Base-by-base conservation (phyloP, 1,284 basidiomycete species). In the Boletus mariae region DNA sequence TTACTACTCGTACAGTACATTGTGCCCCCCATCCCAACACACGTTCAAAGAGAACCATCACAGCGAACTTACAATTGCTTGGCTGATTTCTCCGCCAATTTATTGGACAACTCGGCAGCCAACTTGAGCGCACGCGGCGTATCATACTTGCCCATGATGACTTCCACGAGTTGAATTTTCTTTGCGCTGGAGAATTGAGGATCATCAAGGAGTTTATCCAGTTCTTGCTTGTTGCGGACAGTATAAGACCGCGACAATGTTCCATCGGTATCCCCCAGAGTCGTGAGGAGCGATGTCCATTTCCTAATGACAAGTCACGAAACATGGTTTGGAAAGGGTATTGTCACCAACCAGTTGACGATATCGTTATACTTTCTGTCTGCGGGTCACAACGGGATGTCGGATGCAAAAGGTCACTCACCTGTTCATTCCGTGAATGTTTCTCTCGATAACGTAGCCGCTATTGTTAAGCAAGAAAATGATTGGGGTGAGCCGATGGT, bases 381-480 rank as follows among this genome's bases (percentile, higher is more conserved):
- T 1, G n/a, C 57, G 5, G 45, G 38, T 67, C 69, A 77, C 49
- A 59, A 53, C 26, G 63, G 61, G 40, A 73, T 71, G 47, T 17
- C 40, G 34, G 6, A 12, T 12, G 3, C 53, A 2, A 26, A 45
- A 26, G 1, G 10, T 17, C 35, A 45, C 70, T 55, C 45, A 61
- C 72, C 78, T 71, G 20, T 74, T 59, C 62, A 76, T 77, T 20
- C 86, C 90, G 66, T 92, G 85, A 58, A 93, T 80, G 64, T 81
- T 83, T 20, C 90, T 80, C 75, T 97, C 94, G 57, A 96, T 94
- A 42, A 87, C 86, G 69, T 94, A 94, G 0, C 94, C 94, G 50
- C 84, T 83, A 72, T 97, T 95, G 76, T 94, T 94, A 53, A 97
- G 75, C 13, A 98, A 77, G 69, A 94, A 92, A 49, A 94, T 75